Evolutionary conservation across 331 rosid genomes (phyloP), one percentile per base, ranked within the genome.

Genomic region (Pyrus hybrid): DNA sequence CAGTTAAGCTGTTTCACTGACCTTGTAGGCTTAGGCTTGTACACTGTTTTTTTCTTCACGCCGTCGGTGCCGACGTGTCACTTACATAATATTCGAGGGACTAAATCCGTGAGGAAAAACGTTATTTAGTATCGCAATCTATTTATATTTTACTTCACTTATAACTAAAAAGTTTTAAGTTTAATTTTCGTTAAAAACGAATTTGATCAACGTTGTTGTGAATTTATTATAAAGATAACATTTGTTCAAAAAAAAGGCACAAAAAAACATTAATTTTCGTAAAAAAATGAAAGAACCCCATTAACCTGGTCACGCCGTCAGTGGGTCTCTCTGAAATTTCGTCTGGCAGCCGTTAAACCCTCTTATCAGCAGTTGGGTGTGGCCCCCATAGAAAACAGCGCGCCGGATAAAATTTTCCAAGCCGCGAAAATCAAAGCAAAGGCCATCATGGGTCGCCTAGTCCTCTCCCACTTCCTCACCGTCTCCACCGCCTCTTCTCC

Each of bases 401-500:
- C 9, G 68, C 6, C 57, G 76, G 81, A 77, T 77, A 45, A 47
- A 28, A 29, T 21, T 22, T 14, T 18, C 30, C 2, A 2, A 72
- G 73, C 73, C 61, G 49, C 65, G 78, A 64, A 49, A 70, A 49
- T 61, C n/a, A 41, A 76, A 23, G 62, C 20, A 43, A 43, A 3
- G 49, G 17, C 51, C 51, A 4, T 13, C 75, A 93, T 93, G 98
- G 77, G 97, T 76, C 80, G 89, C 70, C 57, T 86, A 4, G 78
- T 81, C 75, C 83, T 89, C 79, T 86, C 91, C 26, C 89, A 91
- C 56, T 85, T 86, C 78, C 81, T 85, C 72, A 70, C 76, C 70
- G 85, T 89, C 49, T 87, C 97, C 32, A 37, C 43, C 45, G 66
- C 11, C 35, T 85, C 86, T 23, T 78, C 82, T 61, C 87, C 95